Base-by-base conservation (phyloP, 768 basidiomycete species). In the Ephemerocybe angulata region DNA sequence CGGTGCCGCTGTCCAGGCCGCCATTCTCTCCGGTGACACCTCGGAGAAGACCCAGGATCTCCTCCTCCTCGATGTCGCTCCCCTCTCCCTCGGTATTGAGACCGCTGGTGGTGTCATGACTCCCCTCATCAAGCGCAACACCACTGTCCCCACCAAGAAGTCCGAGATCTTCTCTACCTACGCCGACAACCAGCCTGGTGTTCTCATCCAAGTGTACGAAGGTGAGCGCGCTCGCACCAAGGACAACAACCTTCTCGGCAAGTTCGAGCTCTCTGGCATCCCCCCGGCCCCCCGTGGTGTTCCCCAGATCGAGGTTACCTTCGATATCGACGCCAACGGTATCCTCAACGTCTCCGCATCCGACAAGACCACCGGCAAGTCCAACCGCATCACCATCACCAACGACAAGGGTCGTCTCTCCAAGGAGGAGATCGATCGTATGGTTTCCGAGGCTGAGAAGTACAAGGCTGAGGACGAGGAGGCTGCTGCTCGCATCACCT, bases 71-170 rank as follows among this genome's bases (percentile, higher is more conserved):
- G 96, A 98, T 72, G 95, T 98, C 56, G 78, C 90, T 55, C 95
- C 88, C 56, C 75, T 93, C 48, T 93, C 91, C 52, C 83, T 87
- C 58, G 94, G 94, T 86, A 97, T 98, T 66, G 96, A 98, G 79
- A 98, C 96, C 35, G 93, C 94, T 60, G 96, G 95, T 72, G 96
- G 96, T 84, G 95, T 98, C 69, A 95, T 98, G 92, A 98, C 96
- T 27, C 84, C 93, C 44, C 87, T 98, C 70, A 98, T 98, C 82
- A 95, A 94, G 78, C 88, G 95, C 52, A 98, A 98, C 82, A 98
- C 96, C 60, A 97, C 93, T 48, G 92, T 98, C 61, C 96, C 96
- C 25, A 97, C 95, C 64, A 97, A 96, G 79, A 98, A 97, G 79
- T 94, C 95, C 7, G 93, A 98, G 77, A 92, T 88, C 67, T 97